Conservation (phyloP, 1,284 basidiomycete genomes). For the Heterobasidion irregulare region DNA sequence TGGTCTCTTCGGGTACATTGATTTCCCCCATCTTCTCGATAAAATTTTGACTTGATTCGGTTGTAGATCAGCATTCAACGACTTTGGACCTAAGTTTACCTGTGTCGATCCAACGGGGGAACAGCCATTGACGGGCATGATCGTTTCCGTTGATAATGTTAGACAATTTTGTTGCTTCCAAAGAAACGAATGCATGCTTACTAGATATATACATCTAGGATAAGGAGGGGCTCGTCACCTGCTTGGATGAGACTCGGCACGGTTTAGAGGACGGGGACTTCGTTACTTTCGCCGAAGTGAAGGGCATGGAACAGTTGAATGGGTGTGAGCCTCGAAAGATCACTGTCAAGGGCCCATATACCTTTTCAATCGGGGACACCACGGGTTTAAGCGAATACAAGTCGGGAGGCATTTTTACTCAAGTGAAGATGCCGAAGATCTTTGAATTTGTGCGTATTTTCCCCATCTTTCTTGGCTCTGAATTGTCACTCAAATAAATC, state of each 20-base stretch:
- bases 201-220: constrained; percentile 39
- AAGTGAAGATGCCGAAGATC: constrained; percentile 98
- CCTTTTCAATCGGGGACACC: constrained; percentile 91
- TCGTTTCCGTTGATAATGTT: constrained; percentile 84
- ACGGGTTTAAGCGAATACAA: constrained; percentile 74
- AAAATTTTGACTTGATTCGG: constrained; percentile 14
- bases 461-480: background rate
- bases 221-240: constrained; percentile 88
- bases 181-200: no score
- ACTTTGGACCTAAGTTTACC: constrained; percentile 92
- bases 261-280: constrained; percentile 98
- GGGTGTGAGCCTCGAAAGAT: constrained; percentile 88
- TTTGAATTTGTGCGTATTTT: constrained; percentile 73
- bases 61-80: constrained; percentile 84
- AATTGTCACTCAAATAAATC: constrained; percentile 65
- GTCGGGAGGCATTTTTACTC: constrained; percentile 91
- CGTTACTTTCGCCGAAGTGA: constrained; percentile 95
- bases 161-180: background rate
- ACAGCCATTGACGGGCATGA: constrained; percentile 90
- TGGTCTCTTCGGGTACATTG: constrained; percentile 85
- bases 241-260: constrained; percentile 94
- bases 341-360: constrained; percentile 93
- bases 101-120: constrained; percentile 96
- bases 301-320: constrained; percentile 92
- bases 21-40: constrained; percentile 7